Evolutionary conservation across 805 yeast genomes (phyloP), one percentile per base, ranked within the genome.

Genomic region (Starmerella floris): DNA sequence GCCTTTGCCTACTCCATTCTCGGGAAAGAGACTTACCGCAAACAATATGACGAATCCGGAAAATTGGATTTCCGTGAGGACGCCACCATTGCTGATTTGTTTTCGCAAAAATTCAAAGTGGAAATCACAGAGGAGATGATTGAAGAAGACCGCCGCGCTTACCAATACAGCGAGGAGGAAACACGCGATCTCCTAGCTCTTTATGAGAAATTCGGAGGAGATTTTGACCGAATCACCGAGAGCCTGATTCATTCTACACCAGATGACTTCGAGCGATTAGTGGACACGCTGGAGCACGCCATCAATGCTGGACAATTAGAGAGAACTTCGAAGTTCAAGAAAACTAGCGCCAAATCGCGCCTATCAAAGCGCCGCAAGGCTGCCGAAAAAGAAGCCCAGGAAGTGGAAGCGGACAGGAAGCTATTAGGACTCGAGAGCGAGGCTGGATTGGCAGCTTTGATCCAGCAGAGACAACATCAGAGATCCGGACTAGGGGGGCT

Each of bases 1-100:
- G 87, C 83, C 56, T 77, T 82, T 53, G 78, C 94, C 19, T 83
- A 81, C 57, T 65, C 77, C 34, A 68, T 84, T 0, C 62, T 84
- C 22, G 66, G 74, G 23, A 91, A 84, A 54, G 63, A 68, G 0
- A 57, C 60, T 30, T 69, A 72, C 48, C 65, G 83, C 23, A 64
- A 64, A 35, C 59, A 71, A 19, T 84, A 73, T 55, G 94, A 84
- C 53, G 56, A 59, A n/a, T 79, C 88, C 0, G 94, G 94, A 1
- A 67, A 74, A 2, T 55, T 77, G 25, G 76, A 70, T 1, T 56
- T 54, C 32, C 62, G 52, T 9, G 59, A 58, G 17, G 64, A 52
- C 19, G 56, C 56, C 17, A 50, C 52, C 5, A 54, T 68, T 49
- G 55, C 55, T 28, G 69, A 64, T 34, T 56, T 59, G 45, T 65